These are phyloP conservation scores for Albifimbria verrucaria DNA, from an alignment of 2,329 filamentous ascomycete genomes.

Conservation along the genomic window DNA sequence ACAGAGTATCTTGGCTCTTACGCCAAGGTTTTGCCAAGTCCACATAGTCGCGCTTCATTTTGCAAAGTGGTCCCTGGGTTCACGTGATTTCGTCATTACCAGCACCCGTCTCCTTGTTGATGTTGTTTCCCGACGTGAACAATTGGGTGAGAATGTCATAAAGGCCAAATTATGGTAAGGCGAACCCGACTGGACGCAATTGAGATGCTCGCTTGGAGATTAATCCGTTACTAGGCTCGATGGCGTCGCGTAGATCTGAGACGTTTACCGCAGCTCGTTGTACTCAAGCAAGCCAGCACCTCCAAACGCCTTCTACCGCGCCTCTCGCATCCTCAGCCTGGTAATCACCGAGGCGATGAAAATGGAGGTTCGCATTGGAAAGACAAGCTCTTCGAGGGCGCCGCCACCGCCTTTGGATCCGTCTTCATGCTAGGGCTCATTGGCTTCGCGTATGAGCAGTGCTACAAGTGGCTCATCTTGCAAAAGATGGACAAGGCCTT, in stretches of 20 bases:
- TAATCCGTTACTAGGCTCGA: neutral
- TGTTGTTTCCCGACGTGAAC: no score
- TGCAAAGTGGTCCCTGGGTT: no score
- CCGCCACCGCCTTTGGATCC: slow-evolving; percentile 24
- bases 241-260: neutral
- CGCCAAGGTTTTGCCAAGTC: no score
- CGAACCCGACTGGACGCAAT: no score
- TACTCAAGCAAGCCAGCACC: neutral
- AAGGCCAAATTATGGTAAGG: no score
- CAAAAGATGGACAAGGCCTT: slow-evolving; percentile 73
- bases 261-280: neutral
- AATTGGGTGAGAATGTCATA: no score
- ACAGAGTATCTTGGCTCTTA: no score
- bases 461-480: slow-evolving; percentile 66
- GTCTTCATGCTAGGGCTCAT: slow-evolving; percentile 23
- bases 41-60: no score
- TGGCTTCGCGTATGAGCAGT: slow-evolving; percentile 29
- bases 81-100: no score
- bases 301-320: neutral
- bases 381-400: slow-evolving; percentile 23
- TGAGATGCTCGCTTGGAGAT: no score
- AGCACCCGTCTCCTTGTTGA: no score
- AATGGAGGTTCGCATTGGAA: neutral
- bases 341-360: neutral
- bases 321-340: no score